Evolutionary conservation across 352 stramenopile genomes (phyloP), one percentile per base, ranked within the genome.

Genomic region (Phytophthora quininea): DNA sequence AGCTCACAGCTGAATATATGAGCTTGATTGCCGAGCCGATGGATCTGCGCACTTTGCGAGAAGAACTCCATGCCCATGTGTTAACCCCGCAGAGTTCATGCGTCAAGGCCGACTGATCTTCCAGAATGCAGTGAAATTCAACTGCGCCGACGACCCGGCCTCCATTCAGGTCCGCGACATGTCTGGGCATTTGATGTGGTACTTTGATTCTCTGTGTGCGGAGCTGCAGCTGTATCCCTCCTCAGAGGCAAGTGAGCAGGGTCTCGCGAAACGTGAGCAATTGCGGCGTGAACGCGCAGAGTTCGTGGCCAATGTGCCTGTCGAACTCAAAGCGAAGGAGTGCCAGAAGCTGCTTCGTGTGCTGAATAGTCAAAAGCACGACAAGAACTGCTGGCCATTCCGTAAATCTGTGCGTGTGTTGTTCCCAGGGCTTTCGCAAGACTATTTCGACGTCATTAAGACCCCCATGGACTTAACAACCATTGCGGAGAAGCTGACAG

Each of bases 321-420:
- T 94, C 59, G 87, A 96, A 52, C 72, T 88, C 14, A 96, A 95
- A 67, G 82, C 86, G 2, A 93, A 90, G 54, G 88, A 96, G 62
- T 93, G 83, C 43, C 73, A 89, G 50, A 93, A 92, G 54, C 50
- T 96, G 30, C 68, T 96, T 33, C 80, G 84, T 7, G 84, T 90
- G 10, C 69, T 96, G n/a, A 89, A 91, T 56, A 93, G 82, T 54
- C 88, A 96, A 54, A 96, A 96, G 72, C 78, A 95, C 51, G 83
- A 93, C 65, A 95, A 94, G 59, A 89, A 92, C 60, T 92, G 82
- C 60, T 95, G 88, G 88, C 88, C 88, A 9, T 96, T 96, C 66
- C 82, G 86, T 27, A 93, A 96, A 40, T 75, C 88, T 33, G 88
- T 91, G 30, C 65, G 78, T 30, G 76, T 90, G 49, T 60, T 96